Evolutionary conservation across 1,139 yeast genomes (phyloP).

Genomic region (Nakaseomyces kungkrabaensis): DNA sequence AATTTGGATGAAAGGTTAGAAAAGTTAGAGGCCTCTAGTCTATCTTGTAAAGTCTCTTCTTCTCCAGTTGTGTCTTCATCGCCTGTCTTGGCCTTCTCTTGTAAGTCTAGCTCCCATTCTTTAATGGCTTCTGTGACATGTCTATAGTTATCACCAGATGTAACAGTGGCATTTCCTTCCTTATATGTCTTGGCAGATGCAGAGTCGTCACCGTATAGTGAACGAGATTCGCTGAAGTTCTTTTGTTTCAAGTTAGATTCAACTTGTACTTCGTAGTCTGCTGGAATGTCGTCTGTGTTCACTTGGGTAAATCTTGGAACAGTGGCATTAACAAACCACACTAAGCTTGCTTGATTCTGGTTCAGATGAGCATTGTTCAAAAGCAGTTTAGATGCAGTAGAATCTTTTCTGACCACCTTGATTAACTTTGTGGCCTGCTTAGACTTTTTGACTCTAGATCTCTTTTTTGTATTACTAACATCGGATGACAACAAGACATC

Average conservation of each 20-base stretch:
- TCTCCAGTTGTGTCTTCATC: slow-evolving; percentile 25
- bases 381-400: slow-evolving; percentile 18
- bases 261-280: slow-evolving; percentile 22
- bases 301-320: slow-evolving; percentile 55
- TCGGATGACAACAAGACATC: slow-evolving; percentile 35
- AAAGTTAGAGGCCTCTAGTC: slow-evolving; percentile 28
- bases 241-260: slow-evolving; percentile 28
- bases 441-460: slow-evolving; percentile 35
- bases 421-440: slow-evolving; percentile 40
- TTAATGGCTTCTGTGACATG: slow-evolving; percentile 37
- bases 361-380: slow-evolving; percentile 38
- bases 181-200: slow-evolving; percentile 63
- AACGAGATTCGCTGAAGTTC: slow-evolving; percentile 28
- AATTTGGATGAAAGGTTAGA: slow-evolving; percentile 9
- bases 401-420: slow-evolving; percentile 33
- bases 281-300: slow-evolving; percentile 39
- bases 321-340: slow-evolving; percentile 69
- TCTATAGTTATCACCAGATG: slow-evolving; percentile 54
- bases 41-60: slow-evolving; percentile 51
- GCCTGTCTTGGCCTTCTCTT: slow-evolving; percentile 21
- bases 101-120: slow-evolving; percentile 30
- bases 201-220: slow-evolving; percentile 51
- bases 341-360: slow-evolving; percentile 36
- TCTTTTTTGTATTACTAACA: slow-evolving; percentile 27
- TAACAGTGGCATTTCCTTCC: slow-evolving; percentile 58